Conservation (phyloP, 108 stramenopile genomes). For the Nitzschia sp. region DNA sequence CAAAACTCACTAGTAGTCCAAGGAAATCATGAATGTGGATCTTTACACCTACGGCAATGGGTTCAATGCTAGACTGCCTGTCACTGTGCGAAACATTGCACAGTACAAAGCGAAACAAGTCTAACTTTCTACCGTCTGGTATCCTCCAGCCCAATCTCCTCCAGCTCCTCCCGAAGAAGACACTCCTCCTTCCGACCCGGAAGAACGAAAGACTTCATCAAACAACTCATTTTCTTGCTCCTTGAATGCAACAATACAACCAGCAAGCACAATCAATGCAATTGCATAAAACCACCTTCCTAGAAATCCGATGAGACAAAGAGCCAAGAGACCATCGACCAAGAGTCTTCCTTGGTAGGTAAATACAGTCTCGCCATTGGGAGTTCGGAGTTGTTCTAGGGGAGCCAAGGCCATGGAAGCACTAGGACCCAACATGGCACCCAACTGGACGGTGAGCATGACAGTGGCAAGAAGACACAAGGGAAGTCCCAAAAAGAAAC, state of each 20-base stretch:
- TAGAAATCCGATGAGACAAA: neutral
- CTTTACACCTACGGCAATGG: no score
- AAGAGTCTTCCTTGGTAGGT: constrained; percentile 2
- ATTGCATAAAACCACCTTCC: neutral
- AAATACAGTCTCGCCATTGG: constrained; percentile 7
- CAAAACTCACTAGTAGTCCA: no score
- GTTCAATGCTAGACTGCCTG: no score
- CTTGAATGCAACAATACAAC: neutral
- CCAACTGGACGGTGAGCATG: constrained; percentile 6
- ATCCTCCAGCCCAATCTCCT: constrained; percentile 2
- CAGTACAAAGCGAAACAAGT: neutral
- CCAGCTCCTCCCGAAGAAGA: constrained; percentile 23
- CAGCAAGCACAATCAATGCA: neutral
- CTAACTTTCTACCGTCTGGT: neutral
- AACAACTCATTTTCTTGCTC: neutral
- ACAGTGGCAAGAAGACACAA: neutral
- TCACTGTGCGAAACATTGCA: no score
- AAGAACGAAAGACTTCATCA: constrained; percentile 2
- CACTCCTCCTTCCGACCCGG: neutral
- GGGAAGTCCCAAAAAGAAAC: neutral
- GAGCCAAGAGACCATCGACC: neutral
- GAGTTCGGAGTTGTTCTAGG: constrained; percentile 2
- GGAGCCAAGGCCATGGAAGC: neutral
- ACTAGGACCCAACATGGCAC: neutral
- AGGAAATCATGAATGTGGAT: no score